phyloP scores from a whole-genome alignment of 495 filamentous ascomycete genomes.

The Rhypophila decipiens region DNA sequence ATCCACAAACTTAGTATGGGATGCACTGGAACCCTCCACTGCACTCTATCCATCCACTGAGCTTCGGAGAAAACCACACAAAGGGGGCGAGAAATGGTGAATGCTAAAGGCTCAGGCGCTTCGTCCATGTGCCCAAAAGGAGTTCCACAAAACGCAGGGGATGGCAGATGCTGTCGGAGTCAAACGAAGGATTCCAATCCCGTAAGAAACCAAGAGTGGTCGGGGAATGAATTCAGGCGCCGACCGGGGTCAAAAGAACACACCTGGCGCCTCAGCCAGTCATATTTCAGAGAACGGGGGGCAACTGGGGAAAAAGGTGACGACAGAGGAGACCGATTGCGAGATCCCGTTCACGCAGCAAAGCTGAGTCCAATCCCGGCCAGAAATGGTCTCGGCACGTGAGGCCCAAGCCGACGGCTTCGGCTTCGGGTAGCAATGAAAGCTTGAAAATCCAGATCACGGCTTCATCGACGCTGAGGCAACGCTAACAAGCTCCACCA shows the following conservation, averaged over 20 bases:
- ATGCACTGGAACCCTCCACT: no score
- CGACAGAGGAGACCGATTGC: not conserved
- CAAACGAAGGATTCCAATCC: no score
- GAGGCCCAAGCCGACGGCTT: not conserved
- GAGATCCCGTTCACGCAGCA: not conserved
- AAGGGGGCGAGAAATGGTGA: no score
- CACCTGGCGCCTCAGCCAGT: not conserved
- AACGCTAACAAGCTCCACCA: not conserved
- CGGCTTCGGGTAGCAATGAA: conserved; percentile 1
- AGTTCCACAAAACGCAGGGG: conserved; percentile 1
- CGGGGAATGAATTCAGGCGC: conserved; percentile 14
- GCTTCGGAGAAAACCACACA: no score
- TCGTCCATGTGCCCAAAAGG: not conserved
- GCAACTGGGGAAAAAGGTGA: not conserved
- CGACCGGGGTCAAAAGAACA: conserved; percentile 2
- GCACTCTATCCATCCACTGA: no score
- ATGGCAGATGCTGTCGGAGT: no score
- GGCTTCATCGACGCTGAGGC: no score
- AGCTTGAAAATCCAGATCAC: no score
- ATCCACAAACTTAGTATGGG: no score
- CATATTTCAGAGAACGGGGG: not conserved
- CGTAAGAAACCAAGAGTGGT: conserved; percentile 7
- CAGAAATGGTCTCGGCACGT: no score
- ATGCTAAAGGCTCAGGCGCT: not conserved
- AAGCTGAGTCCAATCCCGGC: no score